Base-by-base conservation (phyloP, 768 basidiomycete species). In the Leccinellum rugosiceps region DNA sequence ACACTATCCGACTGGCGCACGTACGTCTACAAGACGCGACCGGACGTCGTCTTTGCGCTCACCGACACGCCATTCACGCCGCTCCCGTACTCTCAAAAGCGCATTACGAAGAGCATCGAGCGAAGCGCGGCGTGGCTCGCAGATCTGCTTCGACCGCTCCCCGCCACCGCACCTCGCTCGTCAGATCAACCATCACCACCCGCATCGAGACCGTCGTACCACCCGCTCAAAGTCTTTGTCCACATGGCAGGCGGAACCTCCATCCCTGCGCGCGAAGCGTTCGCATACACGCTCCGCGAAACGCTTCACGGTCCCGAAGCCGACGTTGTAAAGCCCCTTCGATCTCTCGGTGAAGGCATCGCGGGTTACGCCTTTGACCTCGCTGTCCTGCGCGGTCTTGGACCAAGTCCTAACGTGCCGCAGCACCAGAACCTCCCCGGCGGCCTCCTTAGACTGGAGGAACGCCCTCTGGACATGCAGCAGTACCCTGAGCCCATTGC, bases 31-130 rank as follows among this genome's bases (percentile, higher is more conserved):
- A 68, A 77, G 3, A 83, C 81, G 63, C 75, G 78, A 21, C 89
- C 90, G 1, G 90, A 94, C 61, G 56, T 92, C 15, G 82, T 89
- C 13, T 76, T 90, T 50, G 84, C 90, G 0, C 76, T 93, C 15
- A 77, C 83, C 1, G 91, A 94, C 57, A 83, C 76, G 0, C 88
- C 90, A 0, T 84, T 82, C 66, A 87, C 87, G 0, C 60, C 74
- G 3, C 80, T 83, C 0, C 83, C 87, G 0, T 80, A 83, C 58
- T 92, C 90, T 4, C 92, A 94, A 65, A 92, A 89, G 61, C 83
- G 92, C 3, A 70, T 86, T 6, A 85, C 81, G 26, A 93, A 92
- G 67, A 86, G 86, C 64, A 79, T 92, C 52, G 87, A 91, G 45
- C 79, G 91, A 26, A 85, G 84, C 3, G 66, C 75, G 0, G 71